Conservation (phyloP, 768 basidiomycete genomes). For the Chalciporus chontae region DNA sequence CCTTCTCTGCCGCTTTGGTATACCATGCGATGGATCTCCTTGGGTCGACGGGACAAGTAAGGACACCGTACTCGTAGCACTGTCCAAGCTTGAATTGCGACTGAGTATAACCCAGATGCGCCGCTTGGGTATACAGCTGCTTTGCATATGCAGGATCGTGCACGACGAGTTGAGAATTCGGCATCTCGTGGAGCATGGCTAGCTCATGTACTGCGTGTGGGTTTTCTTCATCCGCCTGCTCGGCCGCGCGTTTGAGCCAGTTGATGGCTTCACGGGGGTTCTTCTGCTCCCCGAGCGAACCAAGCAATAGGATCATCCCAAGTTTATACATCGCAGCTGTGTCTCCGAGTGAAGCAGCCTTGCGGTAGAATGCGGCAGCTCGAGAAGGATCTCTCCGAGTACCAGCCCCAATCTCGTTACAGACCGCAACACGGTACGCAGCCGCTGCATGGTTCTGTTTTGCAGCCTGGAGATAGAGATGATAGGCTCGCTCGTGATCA, state of each 20-base stretch:
- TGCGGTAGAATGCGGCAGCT: slow-evolving; percentile 94
- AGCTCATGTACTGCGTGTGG: slow-evolving; percentile 97
- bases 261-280: slow-evolving; percentile 90
- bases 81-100: slow-evolving; percentile 95
- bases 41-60: slow-evolving; percentile 91
- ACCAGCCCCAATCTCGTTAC: slow-evolving; percentile 97
- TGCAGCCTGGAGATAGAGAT: slow-evolving; percentile 92
- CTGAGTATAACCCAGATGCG: slow-evolving; percentile 88
- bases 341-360: slow-evolving; percentile 93
- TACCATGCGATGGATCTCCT: slow-evolving; percentile 97
- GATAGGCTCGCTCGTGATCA: slow-evolving; percentile 97
- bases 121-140: slow-evolving; percentile 85
- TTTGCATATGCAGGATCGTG: slow-evolving; percentile 82
- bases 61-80: slow-evolving; percentile 88
- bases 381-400: slow-evolving; percentile 84
- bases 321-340: slow-evolving; percentile 99
- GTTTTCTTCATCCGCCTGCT: slow-evolving; percentile 97
- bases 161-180: slow-evolving; percentile 61
- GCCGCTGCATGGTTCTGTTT: slow-evolving; percentile 97
- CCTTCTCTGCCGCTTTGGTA: slow-evolving; percentile 96
- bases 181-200: slow-evolving; percentile 78
- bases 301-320: slow-evolving; percentile 94
- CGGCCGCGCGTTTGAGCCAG: slow-evolving; percentile 92
- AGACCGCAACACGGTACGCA: slow-evolving; percentile 95
- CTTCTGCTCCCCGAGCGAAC: slow-evolving; percentile 73